Evolutionary conservation across 1,284 basidiomycete genomes (phyloP).

Genomic region (Cerrena zonata): DNA sequence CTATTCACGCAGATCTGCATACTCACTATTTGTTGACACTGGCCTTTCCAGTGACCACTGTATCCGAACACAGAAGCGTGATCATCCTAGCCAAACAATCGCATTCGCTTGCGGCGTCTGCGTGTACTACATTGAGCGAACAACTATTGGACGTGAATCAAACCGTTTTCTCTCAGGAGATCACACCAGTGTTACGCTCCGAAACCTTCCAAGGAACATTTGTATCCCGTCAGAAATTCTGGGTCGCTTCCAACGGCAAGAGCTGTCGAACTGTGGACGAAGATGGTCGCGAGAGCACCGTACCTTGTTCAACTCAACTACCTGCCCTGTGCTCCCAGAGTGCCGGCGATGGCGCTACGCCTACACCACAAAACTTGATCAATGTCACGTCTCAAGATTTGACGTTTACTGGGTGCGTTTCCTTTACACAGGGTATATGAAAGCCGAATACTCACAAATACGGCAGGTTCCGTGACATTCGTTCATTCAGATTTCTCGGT

Average conservation of each 20-base stretch:
- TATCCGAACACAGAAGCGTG: slow-evolving; percentile 18
- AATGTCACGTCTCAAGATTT: slow-evolving; percentile 20
- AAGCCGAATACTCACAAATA: background rate
- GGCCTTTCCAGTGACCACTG: slow-evolving; percentile 21
- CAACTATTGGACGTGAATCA: slow-evolving; percentile 22
- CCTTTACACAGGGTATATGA: background rate
- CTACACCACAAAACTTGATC: slow-evolving; percentile 17
- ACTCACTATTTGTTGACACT: no score
- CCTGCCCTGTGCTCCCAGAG: slow-evolving; percentile 28
- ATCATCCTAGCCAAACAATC: slow-evolving; percentile 18
- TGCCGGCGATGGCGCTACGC: slow-evolving; percentile 16
- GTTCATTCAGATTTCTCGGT: slow-evolving; percentile 33
- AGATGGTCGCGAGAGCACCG: slow-evolving; percentile 17
- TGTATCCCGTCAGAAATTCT: slow-evolving; percentile 21
- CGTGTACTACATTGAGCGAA: slow-evolving; percentile 23
- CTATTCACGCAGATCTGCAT: no score
- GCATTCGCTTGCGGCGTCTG: slow-evolving; percentile 14
- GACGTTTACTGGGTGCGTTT: slow-evolving; percentile 23
- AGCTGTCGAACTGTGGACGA: slow-evolving; percentile 22
- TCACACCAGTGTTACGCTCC: slow-evolving; percentile 22
- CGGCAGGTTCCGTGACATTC: slow-evolving; percentile 29
- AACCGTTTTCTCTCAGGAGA: slow-evolving; percentile 22
- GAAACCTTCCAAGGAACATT: slow-evolving; percentile 21
- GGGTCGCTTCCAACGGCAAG: slow-evolving; percentile 20
- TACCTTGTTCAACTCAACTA: slow-evolving; percentile 18